Evolutionary conservation across 495 filamentous ascomycete species (phyloP), one percentile per base, ranked within the genome.

Genomic region (Tuber magnatum): DNA sequence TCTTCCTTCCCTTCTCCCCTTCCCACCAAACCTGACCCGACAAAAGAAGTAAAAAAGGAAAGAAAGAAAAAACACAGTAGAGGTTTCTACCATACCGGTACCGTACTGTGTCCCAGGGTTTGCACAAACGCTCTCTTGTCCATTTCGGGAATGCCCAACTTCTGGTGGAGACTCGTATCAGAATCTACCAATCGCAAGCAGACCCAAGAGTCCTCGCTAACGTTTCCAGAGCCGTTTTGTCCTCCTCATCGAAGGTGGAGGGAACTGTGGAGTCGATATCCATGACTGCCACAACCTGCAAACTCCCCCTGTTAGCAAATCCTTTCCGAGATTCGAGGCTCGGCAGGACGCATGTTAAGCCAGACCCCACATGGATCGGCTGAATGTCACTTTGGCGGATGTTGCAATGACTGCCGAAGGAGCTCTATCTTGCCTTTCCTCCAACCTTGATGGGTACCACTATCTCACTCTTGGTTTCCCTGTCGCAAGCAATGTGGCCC

Each of bases 401-500:
- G 56, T 32, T 32, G 14, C n/a, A 32, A 32, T 35, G 14, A 32
- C 56, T 35, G 35, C 35, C 35, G 18, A 71, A 35, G 68, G 71
- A 18, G 73, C 68, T 71, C n/a, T 42, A 51, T 85, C 85, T 78
- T 74, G 90, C 90, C 86, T 89, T 88, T 70, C 84, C 88, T 8
- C 82, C 81, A 32, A 86, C 84, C 38, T 92, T 74, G 80, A 97
- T 89, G 20, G 94, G 94, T 43, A 97, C 93, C 7, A 97, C 94
- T 83, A 97, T 93, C 86, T 97, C 94, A 84, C 93, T 96, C 83
- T 86, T 89, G 75, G 89, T 93, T 75, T 88, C 91, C 16, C 87
- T 88, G 84, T 97, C 94, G 81, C 94, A 97, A 9, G 94, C 93
- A 83, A 97, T 97, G 84, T 97, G 94, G 6, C 92, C 94, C 4